Evolutionary conservation across 306 rosid species (phyloP).

Genomic region (Quercus wislizeni): DNA sequence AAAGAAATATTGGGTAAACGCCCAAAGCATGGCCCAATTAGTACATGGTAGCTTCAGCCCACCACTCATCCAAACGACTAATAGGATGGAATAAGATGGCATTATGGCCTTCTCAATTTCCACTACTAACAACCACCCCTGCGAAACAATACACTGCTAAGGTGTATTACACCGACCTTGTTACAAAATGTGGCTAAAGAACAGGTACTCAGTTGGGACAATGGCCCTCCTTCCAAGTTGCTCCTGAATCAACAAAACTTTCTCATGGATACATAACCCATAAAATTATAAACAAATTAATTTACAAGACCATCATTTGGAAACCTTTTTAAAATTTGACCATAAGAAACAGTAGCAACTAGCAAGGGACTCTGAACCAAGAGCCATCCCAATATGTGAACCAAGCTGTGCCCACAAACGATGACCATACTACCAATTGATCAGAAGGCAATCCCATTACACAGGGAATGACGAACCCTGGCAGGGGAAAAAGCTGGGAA

Average conservation of each 20-base stretch:
- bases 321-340: conserved; percentile 1
- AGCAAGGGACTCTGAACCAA: conserved; percentile 13
- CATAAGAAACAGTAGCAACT: conserved; percentile 17
- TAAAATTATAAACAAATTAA: conserved; percentile 27
- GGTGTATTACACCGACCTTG: background rate
- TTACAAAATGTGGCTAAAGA: conserved; percentile 22
- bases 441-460: conserved; percentile 13
- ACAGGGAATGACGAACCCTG: conserved; percentile 5
- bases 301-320: conserved; percentile 12
- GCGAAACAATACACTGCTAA: background rate
- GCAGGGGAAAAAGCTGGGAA: background rate
- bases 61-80: too few species aligned
- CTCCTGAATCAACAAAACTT: conserved; percentile 34
- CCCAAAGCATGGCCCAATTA: too few species aligned
- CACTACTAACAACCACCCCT: background rate
- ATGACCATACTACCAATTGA: conserved; percentile 5
- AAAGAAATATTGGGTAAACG: too few species aligned
- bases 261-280: conserved; percentile 17
- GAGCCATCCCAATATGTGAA: conserved; percentile 3
- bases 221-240: conserved; percentile 19
- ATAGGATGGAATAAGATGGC: background rate
- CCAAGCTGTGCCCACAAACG: conserved; percentile 3
- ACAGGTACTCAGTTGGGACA: conserved; percentile 1
- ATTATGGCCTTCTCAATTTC: background rate
- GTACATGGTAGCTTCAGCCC: too few species aligned